Evolutionary conservation across 2,329 filamentous ascomycete species (phyloP), one percentile per base, ranked within the genome.

Genomic region (Colletotrichum sp.): DNA sequence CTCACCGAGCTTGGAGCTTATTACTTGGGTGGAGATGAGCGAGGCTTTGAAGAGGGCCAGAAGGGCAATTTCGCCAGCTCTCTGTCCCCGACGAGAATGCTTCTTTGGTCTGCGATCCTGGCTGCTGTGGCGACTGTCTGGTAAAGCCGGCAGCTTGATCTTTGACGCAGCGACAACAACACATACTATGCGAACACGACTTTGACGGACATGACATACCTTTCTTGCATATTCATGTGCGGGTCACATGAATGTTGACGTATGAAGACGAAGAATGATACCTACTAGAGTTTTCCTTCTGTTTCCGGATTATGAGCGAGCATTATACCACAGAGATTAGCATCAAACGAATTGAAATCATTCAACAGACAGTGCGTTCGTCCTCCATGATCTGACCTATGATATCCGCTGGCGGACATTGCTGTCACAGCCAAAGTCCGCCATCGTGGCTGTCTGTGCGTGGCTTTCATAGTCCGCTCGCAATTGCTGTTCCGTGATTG

Each of bases 11-110:
- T 86, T 2, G 85, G 85, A 0, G 83, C 82, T 0, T 73, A 82
- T 34, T 87, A 87, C 64, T 74, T 87, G 4, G 85, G 85, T 6
- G 85, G 85, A 8, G 77, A 85, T 71, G 79, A 80, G 52, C 83
- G 81, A 4, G 85, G 84, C 0, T 87, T 86, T 62, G 75, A 83
- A 58, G 78, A 80, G 59, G 85, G 85, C 13, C 69, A 75, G 56
- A 69, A 73, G 63, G 73, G 73, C 21, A 73, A 21, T 18, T 59
- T 65, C 18, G 73, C 69, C 18, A 34, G 26, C 28, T 68, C 58
- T 2, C 16, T 75, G 8, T 64, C 63, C 5, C 69, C 73, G 9
- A 32, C 63, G 1, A 18, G 21, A 4, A 9, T 52, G 12, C 38
- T 75, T 1, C 58, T 69, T 6, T 75, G 73, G 63, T 26, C 34